phyloP scores from a whole-genome alignment of 202 grass and related monocot genomes.

The Carex arenaria region DNA sequence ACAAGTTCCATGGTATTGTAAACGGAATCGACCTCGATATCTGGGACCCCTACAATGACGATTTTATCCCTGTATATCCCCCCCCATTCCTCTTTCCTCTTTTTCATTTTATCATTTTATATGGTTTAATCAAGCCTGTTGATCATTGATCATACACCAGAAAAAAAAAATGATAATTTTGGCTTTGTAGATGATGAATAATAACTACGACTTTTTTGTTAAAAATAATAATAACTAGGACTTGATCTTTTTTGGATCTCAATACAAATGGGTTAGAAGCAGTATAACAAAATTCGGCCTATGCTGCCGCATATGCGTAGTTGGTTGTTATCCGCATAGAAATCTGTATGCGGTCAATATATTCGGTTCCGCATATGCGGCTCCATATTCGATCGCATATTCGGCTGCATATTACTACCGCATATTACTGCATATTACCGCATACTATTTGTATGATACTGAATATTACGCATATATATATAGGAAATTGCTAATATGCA shows the following conservation, averaged over 20 bases:
- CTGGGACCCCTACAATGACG: constrained; percentile 82
- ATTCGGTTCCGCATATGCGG: no score
- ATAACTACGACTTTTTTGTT: neutral
- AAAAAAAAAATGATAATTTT: neutral
- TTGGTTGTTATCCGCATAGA: no score
- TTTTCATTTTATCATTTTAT: neutral
- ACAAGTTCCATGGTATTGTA: constrained; percentile 87
- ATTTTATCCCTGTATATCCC: constrained; percentile 57
- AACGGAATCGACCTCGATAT: constrained; percentile 98
- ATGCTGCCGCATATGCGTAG: no score
- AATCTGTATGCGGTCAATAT: no score
- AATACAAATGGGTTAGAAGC: neutral
- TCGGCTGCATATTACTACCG: no score
- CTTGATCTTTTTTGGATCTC: neutral
- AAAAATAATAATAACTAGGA: neutral
- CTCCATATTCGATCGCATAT: no score
- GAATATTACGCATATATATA: no score
- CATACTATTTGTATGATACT: no score
- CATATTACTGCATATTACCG: no score
- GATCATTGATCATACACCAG: neutral
- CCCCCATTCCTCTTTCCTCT: neutral
- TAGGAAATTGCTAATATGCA: no score
- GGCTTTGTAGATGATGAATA: neutral
- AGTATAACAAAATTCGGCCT: no score
- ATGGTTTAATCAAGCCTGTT: neutral